phyloP scores from a whole-genome alignment of 106 monocot species.

The Ottelia alismoides region DNA sequence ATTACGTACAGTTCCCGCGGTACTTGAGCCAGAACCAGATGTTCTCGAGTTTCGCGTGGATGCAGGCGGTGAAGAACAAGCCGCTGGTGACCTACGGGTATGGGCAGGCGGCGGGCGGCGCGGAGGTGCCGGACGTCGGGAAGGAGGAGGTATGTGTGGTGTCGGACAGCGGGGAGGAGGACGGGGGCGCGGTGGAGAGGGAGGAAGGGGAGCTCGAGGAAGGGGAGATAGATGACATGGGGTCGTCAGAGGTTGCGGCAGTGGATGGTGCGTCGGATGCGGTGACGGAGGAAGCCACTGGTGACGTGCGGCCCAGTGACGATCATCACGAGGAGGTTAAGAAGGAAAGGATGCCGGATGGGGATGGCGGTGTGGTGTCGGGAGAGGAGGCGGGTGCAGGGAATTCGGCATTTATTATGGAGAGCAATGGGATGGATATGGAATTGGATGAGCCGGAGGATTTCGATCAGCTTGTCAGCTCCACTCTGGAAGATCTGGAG shows the following conservation, averaged over 20 bases:
- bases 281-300: constrained; percentile 1
- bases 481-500: constrained; percentile 72
- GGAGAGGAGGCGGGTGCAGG: neutral
- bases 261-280: constrained; percentile 4
- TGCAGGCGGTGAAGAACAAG: constrained; percentile 93
- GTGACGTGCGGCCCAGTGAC: too few relatives aligned
- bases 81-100: constrained; percentile 37
- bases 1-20: neutral
- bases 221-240: constrained; percentile 64
- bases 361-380: neutral
- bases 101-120: neutral
- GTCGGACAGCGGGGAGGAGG: constrained; percentile 17
- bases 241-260: neutral
- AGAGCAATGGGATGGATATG: too few relatives aligned
- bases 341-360: neutral
- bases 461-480: constrained; percentile 45
- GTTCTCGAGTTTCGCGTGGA: constrained; percentile 62
- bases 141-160: constrained; percentile 10
- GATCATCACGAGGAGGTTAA: constrained; percentile 18
- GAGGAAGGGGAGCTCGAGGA: constrained; percentile 95
- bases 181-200: constrained; percentile 21
- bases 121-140: neutral
- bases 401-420: neutral
- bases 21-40: neutral
- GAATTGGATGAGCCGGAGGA: constrained; percentile 37